A percentile compares a stretch with the other conserved stretches of the same genome.
These are phyloP conservation scores for Aspergillus kassunensis DNA, from an alignment of 495 filamentous ascomycete species.

Conservation along the genomic window DNA sequence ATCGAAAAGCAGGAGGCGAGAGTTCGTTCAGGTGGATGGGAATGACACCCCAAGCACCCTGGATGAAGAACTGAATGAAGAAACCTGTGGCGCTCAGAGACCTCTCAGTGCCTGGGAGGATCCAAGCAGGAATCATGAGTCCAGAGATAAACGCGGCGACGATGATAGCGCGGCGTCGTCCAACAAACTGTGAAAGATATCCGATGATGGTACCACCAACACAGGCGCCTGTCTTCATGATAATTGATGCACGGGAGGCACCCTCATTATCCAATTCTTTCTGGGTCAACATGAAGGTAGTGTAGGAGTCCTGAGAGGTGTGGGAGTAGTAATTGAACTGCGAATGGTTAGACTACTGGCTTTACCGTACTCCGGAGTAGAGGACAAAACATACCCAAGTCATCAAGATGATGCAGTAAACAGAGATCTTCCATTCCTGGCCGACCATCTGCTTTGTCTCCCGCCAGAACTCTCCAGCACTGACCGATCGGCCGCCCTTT, in stretches of 20 bases:
- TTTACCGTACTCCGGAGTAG: too few species aligned
- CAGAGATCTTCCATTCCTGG: conserved; percentile 65
- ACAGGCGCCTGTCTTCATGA: conserved; percentile 70
- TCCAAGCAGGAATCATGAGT: conserved; percentile 66
- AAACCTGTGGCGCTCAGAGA: conserved; percentile 64
- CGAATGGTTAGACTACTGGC: too few species aligned
- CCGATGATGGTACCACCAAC: conserved; percentile 70
- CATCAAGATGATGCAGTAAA: conserved; percentile 71
- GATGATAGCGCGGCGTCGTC: conserved; percentile 65
- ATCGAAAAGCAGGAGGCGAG: conserved; percentile 69
- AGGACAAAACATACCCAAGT: conserved; percentile 44
- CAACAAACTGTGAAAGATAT: conserved; percentile 67
- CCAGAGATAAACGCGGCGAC: conserved; percentile 52
- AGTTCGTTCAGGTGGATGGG: conserved; percentile 79
- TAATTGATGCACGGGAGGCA: conserved; percentile 65
- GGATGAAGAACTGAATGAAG: conserved; percentile 74
- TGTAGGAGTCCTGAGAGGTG: conserved; percentile 71
- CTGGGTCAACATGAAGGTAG: conserved; percentile 66
- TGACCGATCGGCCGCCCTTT: conserved; percentile 43
- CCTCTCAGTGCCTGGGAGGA: conserved; percentile 55
- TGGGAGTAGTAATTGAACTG: conserved; percentile 58
- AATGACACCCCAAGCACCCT: conserved; percentile 75
- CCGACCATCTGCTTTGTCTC: conserved; percentile 60
- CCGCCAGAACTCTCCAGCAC: conserved; percentile 52
- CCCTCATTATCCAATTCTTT: conserved; percentile 56